Base-by-base conservation (phyloP, 179 eudicot genomes). In the Heliamphora pulchella region DNA sequence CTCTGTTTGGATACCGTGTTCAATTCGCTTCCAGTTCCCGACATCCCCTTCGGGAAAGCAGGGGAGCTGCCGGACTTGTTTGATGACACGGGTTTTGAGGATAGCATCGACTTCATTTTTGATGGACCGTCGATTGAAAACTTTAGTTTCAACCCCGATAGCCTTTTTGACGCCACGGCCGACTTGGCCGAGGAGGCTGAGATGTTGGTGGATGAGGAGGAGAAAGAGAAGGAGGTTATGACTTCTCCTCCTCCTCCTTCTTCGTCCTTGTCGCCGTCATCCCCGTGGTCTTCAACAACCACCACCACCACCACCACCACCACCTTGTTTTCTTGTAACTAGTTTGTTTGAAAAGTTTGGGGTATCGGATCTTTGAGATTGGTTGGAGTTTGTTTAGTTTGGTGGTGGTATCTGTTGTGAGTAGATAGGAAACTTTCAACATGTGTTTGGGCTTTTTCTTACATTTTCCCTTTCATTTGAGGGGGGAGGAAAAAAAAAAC, bases 1-100 rank as follows among this genome's bases (percentile, higher is more conserved):
- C 78, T 87, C 73, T 85, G 85, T 64, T 54, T 85, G 67, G 90
- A 87, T 54, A 43, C 72, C 2, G 62, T 22, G 5, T 82, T 81
- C 84, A 74, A 75, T 67, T 64, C 78, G 20, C 74, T 85, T 22
- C 85, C 80, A 2, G 58, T 81, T 31, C 80, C 87, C 2, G 85
- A 87, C 71, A 59, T 83, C 41, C 69, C 85, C 66, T 66, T 81
- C 13, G 85, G 66, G 4, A 77, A 72, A 84, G 41, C 80, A 3
- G 62, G 81, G 1, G 83, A 83, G 44, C 63, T 80, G 11, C 79
- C 78, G 1, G 84, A 86, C 67, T 47, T 85, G 75, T 85, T 85
- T 8, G 82, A 77, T 44, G 78, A 80, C 22, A 68, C 61, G 1
- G 82, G 82, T 22, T 84, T 86, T n/a, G 83, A 77, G 50, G 86